These are phyloP conservation scores for Flaveria ramosissima DNA, from an alignment of 129 eudicot genomes.

Conservation along the genomic window DNA sequence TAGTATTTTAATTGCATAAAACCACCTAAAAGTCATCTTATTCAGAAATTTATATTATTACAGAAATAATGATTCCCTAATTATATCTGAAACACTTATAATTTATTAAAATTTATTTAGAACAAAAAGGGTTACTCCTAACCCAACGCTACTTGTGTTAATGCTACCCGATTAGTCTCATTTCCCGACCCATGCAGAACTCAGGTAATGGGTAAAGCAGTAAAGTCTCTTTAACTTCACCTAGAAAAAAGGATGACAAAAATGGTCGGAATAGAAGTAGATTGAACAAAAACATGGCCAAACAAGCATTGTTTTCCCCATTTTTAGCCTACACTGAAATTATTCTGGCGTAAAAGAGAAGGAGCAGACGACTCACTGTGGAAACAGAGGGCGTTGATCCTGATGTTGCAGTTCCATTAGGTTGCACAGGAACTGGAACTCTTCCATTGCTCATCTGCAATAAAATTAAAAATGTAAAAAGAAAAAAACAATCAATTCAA, in stretches of 20 bases:
- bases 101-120: neutral
- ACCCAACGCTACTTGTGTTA: neutral
- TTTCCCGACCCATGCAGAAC: neutral
- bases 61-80: neutral
- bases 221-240: neutral
- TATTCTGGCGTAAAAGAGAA: neutral
- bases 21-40: neutral
- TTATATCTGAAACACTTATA: neutral
- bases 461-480: neutral
- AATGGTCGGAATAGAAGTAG: neutral
- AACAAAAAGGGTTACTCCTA: neutral
- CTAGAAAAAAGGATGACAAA: neutral
- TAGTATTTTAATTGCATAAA: neutral
- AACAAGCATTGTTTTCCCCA: neutral
- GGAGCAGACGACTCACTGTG: slow-evolving; percentile 36
- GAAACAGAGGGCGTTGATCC: slow-evolving; percentile 42
- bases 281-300: neutral
- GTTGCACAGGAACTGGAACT: slow-evolving; percentile 49
- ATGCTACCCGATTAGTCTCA: no score
- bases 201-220: neutral
- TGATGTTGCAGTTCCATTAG: slow-evolving; percentile 46
- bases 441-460: slow-evolving; percentile 56
- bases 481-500: no score
- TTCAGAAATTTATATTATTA: neutral
- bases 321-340: neutral